phyloP scores from a whole-genome alignment of 306 rosid genomes.

The Ormosia semicastrata region DNA sequence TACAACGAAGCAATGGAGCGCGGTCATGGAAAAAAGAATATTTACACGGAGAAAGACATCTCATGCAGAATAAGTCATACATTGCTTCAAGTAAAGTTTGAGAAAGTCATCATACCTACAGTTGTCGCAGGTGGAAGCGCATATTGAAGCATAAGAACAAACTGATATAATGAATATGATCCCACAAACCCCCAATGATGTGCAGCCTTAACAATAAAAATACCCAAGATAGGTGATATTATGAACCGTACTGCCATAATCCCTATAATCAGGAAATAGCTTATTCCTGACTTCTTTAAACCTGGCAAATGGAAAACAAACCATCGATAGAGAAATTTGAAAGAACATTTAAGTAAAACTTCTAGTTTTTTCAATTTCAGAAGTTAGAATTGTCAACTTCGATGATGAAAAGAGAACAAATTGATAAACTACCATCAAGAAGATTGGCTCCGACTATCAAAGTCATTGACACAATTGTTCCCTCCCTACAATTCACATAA shows the following conservation, averaged over 20 bases:
- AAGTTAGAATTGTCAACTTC: background rate
- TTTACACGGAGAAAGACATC: background rate
- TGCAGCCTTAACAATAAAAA: slow-evolving; percentile 22
- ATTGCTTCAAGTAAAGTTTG: background rate
- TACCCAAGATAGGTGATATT: slow-evolving; percentile 22
- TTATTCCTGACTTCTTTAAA: slow-evolving; percentile 2
- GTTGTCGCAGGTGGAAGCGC: slow-evolving; percentile 23
- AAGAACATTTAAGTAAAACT: background rate
- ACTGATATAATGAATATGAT: slow-evolving; percentile 17
- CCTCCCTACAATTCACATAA: slow-evolving; percentile 3
- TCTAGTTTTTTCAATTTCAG: background rate
- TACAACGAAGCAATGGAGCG: background rate
- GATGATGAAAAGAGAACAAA: background rate
- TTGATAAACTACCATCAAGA: slow-evolving; percentile 21
- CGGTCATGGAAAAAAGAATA: background rate
- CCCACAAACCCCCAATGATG: slow-evolving; percentile 16
- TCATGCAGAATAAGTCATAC: background rate
- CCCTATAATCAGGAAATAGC: background rate
- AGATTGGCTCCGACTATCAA: slow-evolving; percentile 28
- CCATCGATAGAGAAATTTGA: background rate
- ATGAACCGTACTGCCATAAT: slow-evolving; percentile 19
- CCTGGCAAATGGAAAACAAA: background rate
- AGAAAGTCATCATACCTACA: slow-evolving; percentile 1
- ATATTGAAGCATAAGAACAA: slow-evolving; percentile 31
- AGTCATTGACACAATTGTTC: slow-evolving; percentile 19